phyloP scores from a whole-genome alignment of 2,329 filamentous ascomycete species.

The Kalmusia sp. region DNA sequence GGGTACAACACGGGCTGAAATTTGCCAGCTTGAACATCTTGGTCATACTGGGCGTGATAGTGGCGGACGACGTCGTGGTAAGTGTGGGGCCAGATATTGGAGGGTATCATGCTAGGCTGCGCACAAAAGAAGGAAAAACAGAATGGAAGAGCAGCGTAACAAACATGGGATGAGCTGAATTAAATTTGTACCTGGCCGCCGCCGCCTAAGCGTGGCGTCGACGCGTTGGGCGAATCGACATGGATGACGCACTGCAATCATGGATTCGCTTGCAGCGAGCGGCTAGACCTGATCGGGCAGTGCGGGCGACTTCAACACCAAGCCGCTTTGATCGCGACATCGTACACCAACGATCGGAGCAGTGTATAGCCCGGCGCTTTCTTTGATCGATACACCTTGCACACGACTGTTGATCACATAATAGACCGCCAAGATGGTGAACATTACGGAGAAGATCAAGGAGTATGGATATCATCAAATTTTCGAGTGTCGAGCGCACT shows the following conservation, averaged over 20 bases:
- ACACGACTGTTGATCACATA: not conserved
- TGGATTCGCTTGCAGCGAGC: constrained; percentile 24
- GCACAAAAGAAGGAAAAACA: constrained; percentile 6
- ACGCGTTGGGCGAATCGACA: constrained; percentile 1
- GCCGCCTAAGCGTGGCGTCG: constrained; percentile 4
- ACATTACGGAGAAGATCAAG: constrained; percentile 99
- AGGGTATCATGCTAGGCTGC: constrained; percentile 22
- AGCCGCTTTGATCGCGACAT: constrained; percentile 41
- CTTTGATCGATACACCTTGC: constrained; percentile 12
- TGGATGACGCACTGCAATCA: constrained; percentile 39
- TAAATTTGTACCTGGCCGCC: constrained; percentile 1
- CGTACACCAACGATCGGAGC: constrained; percentile 15
- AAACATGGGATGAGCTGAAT: constrained; percentile 10
- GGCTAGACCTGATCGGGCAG: constrained; percentile 21
- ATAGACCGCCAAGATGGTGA: constrained; percentile 75
- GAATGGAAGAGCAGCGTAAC: not conserved
- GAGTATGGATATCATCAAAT: constrained; percentile 68
- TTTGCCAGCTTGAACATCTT: constrained; percentile 46
- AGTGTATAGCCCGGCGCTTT: constrained; percentile 10
- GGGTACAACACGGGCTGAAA: constrained; percentile 55
- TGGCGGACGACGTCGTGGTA: constrained; percentile 42
- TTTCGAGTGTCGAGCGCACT: constrained; percentile 34
- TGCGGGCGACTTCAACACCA: constrained; percentile 40
- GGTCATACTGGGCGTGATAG: constrained; percentile 50
- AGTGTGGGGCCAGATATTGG: constrained; percentile 37